phyloP scores from a whole-genome alignment of 495 filamentous ascomycete genomes.

The Baudoinia panamericana region DNA sequence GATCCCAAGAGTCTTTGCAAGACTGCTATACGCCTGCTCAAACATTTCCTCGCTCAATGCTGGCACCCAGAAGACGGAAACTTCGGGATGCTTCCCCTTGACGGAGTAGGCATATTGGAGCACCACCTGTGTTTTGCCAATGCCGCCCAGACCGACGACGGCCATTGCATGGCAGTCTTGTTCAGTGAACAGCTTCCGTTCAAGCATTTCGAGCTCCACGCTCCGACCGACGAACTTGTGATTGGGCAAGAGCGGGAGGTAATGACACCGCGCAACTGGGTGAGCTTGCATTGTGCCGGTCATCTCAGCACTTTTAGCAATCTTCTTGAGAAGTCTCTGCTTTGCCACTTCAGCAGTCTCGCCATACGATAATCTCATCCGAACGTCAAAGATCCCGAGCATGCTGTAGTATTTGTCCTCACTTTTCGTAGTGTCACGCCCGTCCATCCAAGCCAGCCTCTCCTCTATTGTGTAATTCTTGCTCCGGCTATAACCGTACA shows the following conservation, averaged over 20 bases:
- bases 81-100: constrained; percentile 5
- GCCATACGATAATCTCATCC: too few species aligned
- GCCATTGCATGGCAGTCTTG: constrained; percentile 6
- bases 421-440: too few species aligned
- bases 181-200: constrained; percentile 8
- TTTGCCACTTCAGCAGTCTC: too few species aligned
- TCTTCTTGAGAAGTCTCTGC: too few species aligned
- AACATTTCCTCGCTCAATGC: constrained; percentile 7
- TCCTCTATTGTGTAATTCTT: too few species aligned
- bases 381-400: too few species aligned
- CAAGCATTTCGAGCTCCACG: constrained; percentile 6
- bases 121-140: constrained; percentile 20
- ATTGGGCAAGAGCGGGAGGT: constrained; percentile 2
- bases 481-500: too few species aligned
- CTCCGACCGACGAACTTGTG: background rate
- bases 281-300: too few species aligned
- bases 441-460: too few species aligned
- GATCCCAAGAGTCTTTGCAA: background rate
- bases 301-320: too few species aligned
- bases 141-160: constrained; percentile 14
- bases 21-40: constrained; percentile 6
- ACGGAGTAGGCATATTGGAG: constrained; percentile 8
- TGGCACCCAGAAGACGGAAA: constrained; percentile 16
- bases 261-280: background rate
- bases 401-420: too few species aligned